A percentile compares a stretch with the other conserved stretches of the same genome.
These are phyloP conservation scores for Pyrenophora teres DNA, from an alignment of 2,329 filamentous ascomycete genomes.

Conservation along the genomic window DNA sequence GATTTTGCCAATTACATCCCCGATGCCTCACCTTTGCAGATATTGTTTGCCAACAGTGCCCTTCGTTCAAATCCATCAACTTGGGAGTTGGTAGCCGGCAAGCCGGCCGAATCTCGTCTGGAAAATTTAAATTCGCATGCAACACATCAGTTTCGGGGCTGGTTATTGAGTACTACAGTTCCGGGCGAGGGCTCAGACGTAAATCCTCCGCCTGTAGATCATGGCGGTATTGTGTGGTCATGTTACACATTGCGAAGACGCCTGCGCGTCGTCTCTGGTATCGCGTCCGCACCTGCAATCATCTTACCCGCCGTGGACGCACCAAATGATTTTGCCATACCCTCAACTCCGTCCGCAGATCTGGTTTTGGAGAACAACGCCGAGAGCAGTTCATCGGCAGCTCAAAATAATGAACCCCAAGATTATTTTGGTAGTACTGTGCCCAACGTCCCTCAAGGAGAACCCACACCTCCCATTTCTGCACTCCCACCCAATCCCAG, in stretches of 20 bases:
- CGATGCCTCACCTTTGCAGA: constrained; percentile 56
- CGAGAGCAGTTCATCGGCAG: constrained; percentile 18
- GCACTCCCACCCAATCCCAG: constrained; percentile 8
- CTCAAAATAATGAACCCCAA: constrained; percentile 33
- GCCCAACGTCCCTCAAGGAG: constrained; percentile 16
- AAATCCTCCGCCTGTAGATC: constrained; percentile 56
- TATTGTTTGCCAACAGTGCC: constrained; percentile 71
- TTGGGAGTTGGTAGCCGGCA: constrained; percentile 61
- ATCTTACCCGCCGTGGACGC: constrained; percentile 45
- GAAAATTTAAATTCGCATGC: constrained; percentile 47
- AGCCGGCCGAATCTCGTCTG: constrained; percentile 28
- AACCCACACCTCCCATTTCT: constrained; percentile 16
- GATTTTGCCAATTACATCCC: constrained; percentile 61
- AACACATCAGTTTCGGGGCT: constrained; percentile 65
- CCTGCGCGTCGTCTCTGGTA: constrained; percentile 69
- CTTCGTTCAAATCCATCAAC: constrained; percentile 63
- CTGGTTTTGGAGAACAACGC: constrained; percentile 15
- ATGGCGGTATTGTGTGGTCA: constrained; percentile 71
- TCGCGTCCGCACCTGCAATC: constrained; percentile 14
- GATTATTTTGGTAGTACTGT: constrained; percentile 51
- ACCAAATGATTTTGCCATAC: constrained; percentile 31
- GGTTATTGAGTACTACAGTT: constrained; percentile 64
- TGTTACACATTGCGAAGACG: constrained; percentile 70
- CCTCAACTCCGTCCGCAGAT: constrained; percentile 28
- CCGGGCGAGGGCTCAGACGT: constrained; percentile 60